phyloP scores from a whole-genome alignment of 495 filamentous ascomycete genomes.

The Trichoderma reesei region DNA sequence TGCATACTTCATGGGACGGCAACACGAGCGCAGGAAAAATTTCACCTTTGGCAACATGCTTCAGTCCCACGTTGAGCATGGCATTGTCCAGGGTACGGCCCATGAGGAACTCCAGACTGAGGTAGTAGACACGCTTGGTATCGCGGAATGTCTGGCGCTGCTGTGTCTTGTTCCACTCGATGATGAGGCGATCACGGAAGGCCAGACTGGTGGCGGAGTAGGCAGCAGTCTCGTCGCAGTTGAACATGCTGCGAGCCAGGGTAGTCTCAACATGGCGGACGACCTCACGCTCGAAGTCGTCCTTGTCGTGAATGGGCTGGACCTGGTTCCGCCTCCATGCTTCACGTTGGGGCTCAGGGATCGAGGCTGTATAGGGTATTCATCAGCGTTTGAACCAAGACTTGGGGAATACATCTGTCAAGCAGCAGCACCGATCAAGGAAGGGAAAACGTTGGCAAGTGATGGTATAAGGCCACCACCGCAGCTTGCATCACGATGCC shows the following conservation, averaged over 20 bases:
- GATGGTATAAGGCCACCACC: too few species aligned
- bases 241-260: conserved; percentile 89
- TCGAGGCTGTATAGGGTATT: conserved; percentile 38
- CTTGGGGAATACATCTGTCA: too few species aligned
- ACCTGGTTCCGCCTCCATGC: conserved; percentile 76
- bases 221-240: conserved; percentile 91
- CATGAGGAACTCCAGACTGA: conserved; percentile 96
- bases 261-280: conserved; percentile 96
- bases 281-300: conserved; percentile 60
- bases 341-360: conserved; percentile 80
- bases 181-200: conserved; percentile 83
- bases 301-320: conserved; percentile 61
- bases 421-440: too few species aligned
- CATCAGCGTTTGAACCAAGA: conserved; percentile 18
- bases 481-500: background rate
- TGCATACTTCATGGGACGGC: conserved; percentile 3
- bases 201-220: conserved; percentile 87
- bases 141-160: conserved; percentile 87
- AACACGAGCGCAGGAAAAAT: background rate
- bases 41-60: conserved; percentile 69
- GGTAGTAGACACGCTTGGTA: conserved; percentile 89
- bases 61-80: conserved; percentile 89
- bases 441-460: too few species aligned
- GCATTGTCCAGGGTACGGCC: conserved; percentile 93
- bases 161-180: conserved; percentile 96